Evolutionary conservation across 2,329 filamentous ascomycete genomes (phyloP), one percentile per base, ranked within the genome.

Genomic region (Pezicula carpinea): DNA sequence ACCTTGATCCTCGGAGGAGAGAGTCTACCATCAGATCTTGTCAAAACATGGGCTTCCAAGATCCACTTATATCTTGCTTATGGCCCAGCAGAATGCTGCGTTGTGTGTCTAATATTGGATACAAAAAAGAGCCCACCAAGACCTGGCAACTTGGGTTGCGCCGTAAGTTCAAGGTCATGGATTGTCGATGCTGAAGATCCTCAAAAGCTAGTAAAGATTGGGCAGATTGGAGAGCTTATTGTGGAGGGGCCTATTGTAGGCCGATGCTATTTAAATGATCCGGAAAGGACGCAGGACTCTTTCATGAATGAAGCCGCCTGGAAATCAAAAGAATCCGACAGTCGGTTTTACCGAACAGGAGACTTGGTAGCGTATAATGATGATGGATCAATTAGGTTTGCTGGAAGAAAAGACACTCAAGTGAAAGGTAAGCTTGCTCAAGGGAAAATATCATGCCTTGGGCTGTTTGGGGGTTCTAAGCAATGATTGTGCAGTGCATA

Each of bases 31-130:
- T 5, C n/a, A n/a, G 17, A 40, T 15, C 13, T 22, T 19, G n/a
- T 22, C n/a, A 17, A 40, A 3, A 89, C 76, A 95, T 69, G 67
- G 67, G 64, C 64, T 17, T 17, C 46, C 50, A 17, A 54, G 17
- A 63, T 56, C 54, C 59, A 65, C 17, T 59, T 69, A 35, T 47
- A 66, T 44, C 69, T 70, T 56, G 64, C 59, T 1, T 95, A 95
- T 60, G 89, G 89, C 1, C 89, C 89, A 2, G 95, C 89, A 0
- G 89, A 95, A 68, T 87, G 87, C 5, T 80, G 23, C 14, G 4
- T 38, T 21, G n/a, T 21, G 10, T 22, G 29, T 7, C 19, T 17
- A 18, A 35, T 39, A 19, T 19, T 22, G 11, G 34, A 42, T 19
- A 11, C 22, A 68, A 36, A 17, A 11, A 39, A 17, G 18, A n/a